Conservation (phyloP, 108 stramenopile genomes). For the Fragilariopsis cylindrus region DNA sequence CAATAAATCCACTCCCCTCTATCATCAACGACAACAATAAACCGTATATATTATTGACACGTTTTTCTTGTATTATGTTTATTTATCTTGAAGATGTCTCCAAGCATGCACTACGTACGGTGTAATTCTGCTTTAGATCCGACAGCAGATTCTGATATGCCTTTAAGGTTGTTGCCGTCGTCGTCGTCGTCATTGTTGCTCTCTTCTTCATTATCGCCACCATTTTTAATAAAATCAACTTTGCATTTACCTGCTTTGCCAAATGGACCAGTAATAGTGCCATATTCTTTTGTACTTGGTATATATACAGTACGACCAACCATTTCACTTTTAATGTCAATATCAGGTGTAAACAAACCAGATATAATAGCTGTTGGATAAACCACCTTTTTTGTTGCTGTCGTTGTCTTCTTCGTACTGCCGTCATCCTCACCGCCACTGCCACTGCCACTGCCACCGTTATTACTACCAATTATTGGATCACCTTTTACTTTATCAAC, state of each 20-base stretch:
- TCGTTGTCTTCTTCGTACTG: slow-evolving; percentile 1
- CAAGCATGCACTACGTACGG: neutral
- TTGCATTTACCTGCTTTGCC: slow-evolving; percentile 97
- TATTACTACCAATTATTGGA: slow-evolving; percentile 20
- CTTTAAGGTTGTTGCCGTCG: slow-evolving; percentile 13
- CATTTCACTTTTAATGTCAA: slow-evolving; percentile 67
- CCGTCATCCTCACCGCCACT: slow-evolving; percentile 31
- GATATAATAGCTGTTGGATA: slow-evolving; percentile 71
- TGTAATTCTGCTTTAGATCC: slow-evolving; percentile 44
- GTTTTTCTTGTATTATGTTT: no score
- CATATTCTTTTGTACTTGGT: slow-evolving; percentile 66
- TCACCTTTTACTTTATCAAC: slow-evolving; percentile 86
- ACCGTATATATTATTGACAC: no score
- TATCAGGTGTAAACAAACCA: slow-evolving; percentile 88
- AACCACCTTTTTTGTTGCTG: slow-evolving; percentile 23
- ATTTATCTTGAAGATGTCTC: no score
- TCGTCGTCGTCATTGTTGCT: neutral
- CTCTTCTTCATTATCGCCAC: no score
- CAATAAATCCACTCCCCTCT: no score
- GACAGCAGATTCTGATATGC: slow-evolving; percentile 56
- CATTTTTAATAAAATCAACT: slow-evolving; percentile 57
- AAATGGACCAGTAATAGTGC: slow-evolving; percentile 78
- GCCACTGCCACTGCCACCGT: neutral
- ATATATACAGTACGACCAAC: slow-evolving; percentile 62
- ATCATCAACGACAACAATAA: no score